Evolutionary conservation across 768 basidiomycete genomes (phyloP), one percentile per base, ranked within the genome.

Genomic region (Rhizopogon vinicolor): DNA sequence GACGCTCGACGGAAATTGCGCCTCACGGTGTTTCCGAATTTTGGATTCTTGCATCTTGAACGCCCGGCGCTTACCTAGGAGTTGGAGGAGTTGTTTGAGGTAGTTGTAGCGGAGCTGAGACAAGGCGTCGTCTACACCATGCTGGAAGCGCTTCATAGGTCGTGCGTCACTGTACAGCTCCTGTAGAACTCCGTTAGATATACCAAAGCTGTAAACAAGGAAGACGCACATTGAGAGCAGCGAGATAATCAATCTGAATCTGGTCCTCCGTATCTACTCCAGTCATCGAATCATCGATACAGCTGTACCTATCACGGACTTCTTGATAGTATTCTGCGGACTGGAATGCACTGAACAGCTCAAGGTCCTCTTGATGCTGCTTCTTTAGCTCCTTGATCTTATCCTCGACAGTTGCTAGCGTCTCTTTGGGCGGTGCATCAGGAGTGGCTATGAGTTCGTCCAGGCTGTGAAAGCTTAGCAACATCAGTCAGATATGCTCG

Each of bases 301-400:
- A 52, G 29, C 42, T 41, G 5, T 55, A 55, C 18, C 61, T 71
- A n/a, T 72, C 72, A 19, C 63, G 40, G 41, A 71, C 69, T 28
- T 72, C 72, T 31, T 75, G 68, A 39, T 53, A 58, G 41, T 73
- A 68, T 37, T 71, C 65, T 2, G 63, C 52, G 16, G 57, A 66
- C 7, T 75, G 70, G 53, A 67, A 67, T 43, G 19, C 41, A 53
- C 57, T 66, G 18, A 75, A 61, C 14, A 61, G 58, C 52, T 68
- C 64, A 12, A 74, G 65, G 41, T 72, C 71, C 31, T 57, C 55
- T 1, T 53, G 51, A 46, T 75, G 71, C 46, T 64, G 66, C 25
- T 44, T 43, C 46, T 66, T 71, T 53, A 74, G 62, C 35, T 59
- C 58, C 29, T 41, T 53, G 53, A 74, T 72, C n/a, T 65, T 68